phyloP scores from a whole-genome alignment of 495 filamentous ascomycete species.

The Aspergillus egyptiacus region DNA sequence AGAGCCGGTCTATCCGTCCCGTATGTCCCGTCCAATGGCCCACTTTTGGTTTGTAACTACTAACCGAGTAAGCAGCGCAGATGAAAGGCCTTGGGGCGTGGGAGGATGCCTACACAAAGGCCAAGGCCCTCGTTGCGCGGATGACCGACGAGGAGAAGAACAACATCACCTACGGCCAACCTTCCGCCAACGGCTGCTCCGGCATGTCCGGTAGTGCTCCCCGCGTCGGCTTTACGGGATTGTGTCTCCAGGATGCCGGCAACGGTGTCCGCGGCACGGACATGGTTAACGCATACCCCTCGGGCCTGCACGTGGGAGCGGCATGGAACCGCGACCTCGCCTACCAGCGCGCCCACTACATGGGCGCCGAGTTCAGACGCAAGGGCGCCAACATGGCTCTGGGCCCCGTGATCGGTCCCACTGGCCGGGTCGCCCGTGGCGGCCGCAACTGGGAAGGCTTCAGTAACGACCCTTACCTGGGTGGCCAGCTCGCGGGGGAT shows the following conservation, averaged over 20 bases:
- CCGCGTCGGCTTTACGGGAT: constrained; percentile 52
- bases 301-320: constrained; percentile 52
- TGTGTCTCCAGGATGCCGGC: constrained; percentile 60
- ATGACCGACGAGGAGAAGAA: constrained; percentile 25
- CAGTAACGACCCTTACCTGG: constrained; percentile 62
- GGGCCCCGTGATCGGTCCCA: constrained; percentile 51
- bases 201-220: constrained; percentile 47
- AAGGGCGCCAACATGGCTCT: constrained; percentile 53
- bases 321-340: constrained; percentile 48
- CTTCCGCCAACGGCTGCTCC: constrained; percentile 39
- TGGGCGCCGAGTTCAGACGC: constrained; percentile 52
- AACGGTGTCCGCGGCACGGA: constrained; percentile 56
- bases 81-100: constrained; percentile 28
- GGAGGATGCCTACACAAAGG: constrained; percentile 45
- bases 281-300: constrained; percentile 53
- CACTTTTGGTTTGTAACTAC: neutral
- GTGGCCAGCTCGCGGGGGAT: constrained; percentile 58
- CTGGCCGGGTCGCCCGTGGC: constrained; percentile 68
- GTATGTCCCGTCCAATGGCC: constrained; percentile 25
- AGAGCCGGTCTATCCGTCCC: constrained; percentile 50
- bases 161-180: constrained; percentile 40
- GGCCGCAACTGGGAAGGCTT: constrained; percentile 88
- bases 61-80: neutral
- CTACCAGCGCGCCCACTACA: constrained; percentile 37
- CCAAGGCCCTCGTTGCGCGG: constrained; percentile 15